These are phyloP conservation scores for Pseudohalonectria lignicola DNA, from an alignment of 2,329 filamentous ascomycete genomes.

Conservation along the genomic window DNA sequence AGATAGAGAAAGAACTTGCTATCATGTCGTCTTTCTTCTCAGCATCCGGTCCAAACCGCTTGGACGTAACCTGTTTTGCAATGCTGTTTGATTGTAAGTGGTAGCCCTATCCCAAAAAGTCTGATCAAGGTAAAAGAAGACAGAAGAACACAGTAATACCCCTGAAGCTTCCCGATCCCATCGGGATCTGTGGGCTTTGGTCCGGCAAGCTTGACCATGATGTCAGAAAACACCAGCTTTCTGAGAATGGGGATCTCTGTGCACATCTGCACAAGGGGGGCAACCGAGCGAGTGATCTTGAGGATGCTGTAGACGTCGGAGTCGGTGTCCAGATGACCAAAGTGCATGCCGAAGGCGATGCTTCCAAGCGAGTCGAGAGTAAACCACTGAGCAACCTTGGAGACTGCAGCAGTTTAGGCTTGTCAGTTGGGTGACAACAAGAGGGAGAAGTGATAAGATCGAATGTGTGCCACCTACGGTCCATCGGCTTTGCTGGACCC, in stretches of 20 bases:
- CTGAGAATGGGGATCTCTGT: background rate
- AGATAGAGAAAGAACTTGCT: background rate
- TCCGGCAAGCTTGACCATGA: background rate
- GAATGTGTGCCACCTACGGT: no score
- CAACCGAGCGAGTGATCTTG: background rate
- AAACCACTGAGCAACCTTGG: background rate
- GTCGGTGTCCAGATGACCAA: background rate
- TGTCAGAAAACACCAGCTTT: background rate
- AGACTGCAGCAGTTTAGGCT: no score
- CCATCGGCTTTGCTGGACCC: background rate
- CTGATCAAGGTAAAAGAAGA: no score
- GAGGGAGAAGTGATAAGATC: no score
- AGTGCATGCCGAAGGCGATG: background rate
- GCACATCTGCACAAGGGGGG: background rate
- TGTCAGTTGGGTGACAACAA: no score
- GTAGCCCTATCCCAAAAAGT: no score
- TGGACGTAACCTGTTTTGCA: background rate
- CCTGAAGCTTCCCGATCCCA: constrained; percentile 2
- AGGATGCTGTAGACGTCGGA: background rate
- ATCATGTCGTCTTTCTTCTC: constrained; percentile 17
- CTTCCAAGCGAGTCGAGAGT: constrained; percentile 1
- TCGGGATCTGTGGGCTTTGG: background rate
- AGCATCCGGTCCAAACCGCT: constrained; percentile 5
- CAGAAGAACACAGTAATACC: background rate
- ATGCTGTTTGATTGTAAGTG: no score